Conservation (phyloP, 179 eudicot genomes). For the Silene coronaria region DNA sequence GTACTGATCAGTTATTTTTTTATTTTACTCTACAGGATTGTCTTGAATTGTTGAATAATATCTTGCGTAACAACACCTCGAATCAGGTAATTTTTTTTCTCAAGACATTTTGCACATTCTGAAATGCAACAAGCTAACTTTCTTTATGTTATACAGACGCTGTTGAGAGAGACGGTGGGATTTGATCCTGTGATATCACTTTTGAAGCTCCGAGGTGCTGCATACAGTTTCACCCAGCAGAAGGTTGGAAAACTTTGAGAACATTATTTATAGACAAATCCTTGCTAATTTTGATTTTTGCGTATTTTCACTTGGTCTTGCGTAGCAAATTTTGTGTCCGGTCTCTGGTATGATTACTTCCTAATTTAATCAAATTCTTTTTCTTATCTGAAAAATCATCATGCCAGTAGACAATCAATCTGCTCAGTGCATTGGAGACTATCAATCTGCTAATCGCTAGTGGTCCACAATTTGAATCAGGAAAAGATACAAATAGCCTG, state of each 20-base stretch:
- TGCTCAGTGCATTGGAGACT: slow-evolving; percentile 86
- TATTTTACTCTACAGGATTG: slow-evolving; percentile 60
- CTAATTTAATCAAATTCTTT: slow-evolving; percentile 14
- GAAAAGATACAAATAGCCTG: slow-evolving; percentile 55
- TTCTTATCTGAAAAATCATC: slow-evolving; percentile 24
- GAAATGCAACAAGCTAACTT: slow-evolving; percentile 24
- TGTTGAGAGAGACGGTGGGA: slow-evolving; percentile 90
- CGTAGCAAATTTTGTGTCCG: no score
- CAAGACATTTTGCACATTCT: background rate
- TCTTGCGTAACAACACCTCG: slow-evolving; percentile 67
- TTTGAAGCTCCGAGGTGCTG: slow-evolving; percentile 71
- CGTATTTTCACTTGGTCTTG: no score
- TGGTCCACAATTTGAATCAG: slow-evolving; percentile 55
- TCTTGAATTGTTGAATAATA: slow-evolving; percentile 84
- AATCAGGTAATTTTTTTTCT: slow-evolving; percentile 56
- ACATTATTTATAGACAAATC: slow-evolving; percentile 2
- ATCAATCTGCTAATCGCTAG: slow-evolving; percentile 58
- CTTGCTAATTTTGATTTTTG: background rate
- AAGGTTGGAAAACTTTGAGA: slow-evolving; percentile 57
- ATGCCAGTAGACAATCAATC: slow-evolving; percentile 91
- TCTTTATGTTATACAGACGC: slow-evolving; percentile 42
- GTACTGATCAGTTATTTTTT: background rate
- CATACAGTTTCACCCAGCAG: slow-evolving; percentile 83
- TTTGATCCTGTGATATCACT: slow-evolving; percentile 79
- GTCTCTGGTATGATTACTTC: background rate